Conservation (phyloP, 1,284 basidiomycete species). For the Cutaneotrichosporon sp. region DNA sequence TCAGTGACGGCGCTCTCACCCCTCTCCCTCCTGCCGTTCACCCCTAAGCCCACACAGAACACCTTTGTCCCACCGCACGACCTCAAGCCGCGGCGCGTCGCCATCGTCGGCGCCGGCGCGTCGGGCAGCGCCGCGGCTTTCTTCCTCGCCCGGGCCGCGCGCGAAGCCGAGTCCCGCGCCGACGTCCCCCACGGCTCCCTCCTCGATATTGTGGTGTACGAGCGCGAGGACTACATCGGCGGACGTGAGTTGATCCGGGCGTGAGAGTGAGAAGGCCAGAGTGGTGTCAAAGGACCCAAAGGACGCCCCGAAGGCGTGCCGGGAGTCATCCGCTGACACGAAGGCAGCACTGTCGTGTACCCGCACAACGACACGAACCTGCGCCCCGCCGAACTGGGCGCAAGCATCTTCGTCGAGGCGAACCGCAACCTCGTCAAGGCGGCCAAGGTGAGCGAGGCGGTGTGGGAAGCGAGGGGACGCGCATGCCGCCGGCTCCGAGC, state of each 20-base stretch:
- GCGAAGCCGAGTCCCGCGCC: slow-evolving; percentile 67
- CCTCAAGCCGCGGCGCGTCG: slow-evolving; percentile 57
- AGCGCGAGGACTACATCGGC: slow-evolving; percentile 72
- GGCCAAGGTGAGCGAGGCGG: slow-evolving; percentile 65
- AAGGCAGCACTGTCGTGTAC: slow-evolving; percentile 73
- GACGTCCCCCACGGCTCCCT: slow-evolving; percentile 60
- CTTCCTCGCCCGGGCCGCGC: slow-evolving; percentile 64
- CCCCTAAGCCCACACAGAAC: not conserved
- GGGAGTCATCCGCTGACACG: no score
- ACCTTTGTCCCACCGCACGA: not conserved
- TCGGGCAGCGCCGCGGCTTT: slow-evolving; percentile 82
- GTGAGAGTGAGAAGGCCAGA: not conserved
- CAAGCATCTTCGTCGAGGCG: slow-evolving; percentile 78
- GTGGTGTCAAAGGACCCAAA: no score
- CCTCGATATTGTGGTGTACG: slow-evolving; percentile 75
- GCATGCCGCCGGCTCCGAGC: not conserved
- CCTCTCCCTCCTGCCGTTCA: not conserved
- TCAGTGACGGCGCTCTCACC: not conserved
- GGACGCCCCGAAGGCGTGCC: no score
- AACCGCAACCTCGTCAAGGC: slow-evolving; percentile 85
- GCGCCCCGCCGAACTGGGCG: slow-evolving; percentile 75
- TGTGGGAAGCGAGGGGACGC: not conserved
- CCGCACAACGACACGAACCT: slow-evolving; percentile 69
- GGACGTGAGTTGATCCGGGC: slow-evolving; percentile 69
- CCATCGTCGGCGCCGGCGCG: slow-evolving; percentile 85